Percentiles rank a stretch among this genome's conserved stretches.
phyloP scores from a whole-genome alignment of 2,329 filamentous ascomycete genomes.

The Graphilbum sp. region DNA sequence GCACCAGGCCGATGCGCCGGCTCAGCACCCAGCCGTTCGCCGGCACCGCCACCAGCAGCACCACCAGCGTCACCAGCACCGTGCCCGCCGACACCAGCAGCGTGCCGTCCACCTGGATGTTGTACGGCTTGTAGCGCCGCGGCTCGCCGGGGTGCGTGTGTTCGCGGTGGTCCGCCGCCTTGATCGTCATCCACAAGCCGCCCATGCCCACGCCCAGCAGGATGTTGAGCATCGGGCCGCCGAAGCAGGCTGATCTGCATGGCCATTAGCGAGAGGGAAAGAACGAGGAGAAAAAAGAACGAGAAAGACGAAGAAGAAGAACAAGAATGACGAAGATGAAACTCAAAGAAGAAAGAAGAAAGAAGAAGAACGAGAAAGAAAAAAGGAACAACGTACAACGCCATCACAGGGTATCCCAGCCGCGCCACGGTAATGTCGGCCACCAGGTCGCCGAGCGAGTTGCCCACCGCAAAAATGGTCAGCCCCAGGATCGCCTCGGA shows the following conservation, averaged over 20 bases:
- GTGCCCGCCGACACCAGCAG: conserved; percentile 75
- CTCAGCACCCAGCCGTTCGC: conserved; percentile 77
- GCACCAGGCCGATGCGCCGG: conserved; percentile 60
- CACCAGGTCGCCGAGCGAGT: conserved; percentile 85
- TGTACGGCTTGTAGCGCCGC: conserved; percentile 58
- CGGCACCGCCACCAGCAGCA: conserved; percentile 66
- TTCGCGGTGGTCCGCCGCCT: conserved; percentile 47
- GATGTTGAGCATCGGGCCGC: conserved; percentile 97
- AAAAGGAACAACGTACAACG: conserved; percentile 35
- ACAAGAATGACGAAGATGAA: background rate
- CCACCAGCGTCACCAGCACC: conserved; percentile 62
- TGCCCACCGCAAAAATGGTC: conserved; percentile 92
- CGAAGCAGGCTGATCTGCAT: conserved; percentile 70
- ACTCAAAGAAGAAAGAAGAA: background rate
- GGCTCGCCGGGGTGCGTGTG: conserved; percentile 49
- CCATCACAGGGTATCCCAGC: conserved; percentile 94
- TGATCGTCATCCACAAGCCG: conserved; percentile 74
- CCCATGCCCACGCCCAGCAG: conserved; percentile 85
- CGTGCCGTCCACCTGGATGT: conserved; percentile 70
- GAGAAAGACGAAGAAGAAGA: conserved; percentile 9
- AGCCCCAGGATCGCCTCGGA: conserved; percentile 88
- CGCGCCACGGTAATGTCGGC: conserved; percentile 89
- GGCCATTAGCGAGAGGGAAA: background rate
- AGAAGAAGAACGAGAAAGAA: background rate
- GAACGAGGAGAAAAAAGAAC: background rate